Evolutionary conservation across 768 basidiomycete species (phyloP).

Genomic region (Amanita rubescens): DNA sequence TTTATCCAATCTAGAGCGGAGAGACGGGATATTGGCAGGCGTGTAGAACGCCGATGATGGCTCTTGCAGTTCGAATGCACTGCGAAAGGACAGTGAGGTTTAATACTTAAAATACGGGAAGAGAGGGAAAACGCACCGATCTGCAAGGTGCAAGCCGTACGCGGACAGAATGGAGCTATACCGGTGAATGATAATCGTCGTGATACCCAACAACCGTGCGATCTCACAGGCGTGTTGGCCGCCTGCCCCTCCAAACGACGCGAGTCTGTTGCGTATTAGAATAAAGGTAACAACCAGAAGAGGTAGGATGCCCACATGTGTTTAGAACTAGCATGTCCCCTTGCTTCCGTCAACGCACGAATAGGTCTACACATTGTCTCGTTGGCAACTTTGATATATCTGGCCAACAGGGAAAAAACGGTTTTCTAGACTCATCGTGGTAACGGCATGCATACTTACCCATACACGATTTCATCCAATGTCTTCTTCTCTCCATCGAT

Average conservation of each 20-base stretch:
- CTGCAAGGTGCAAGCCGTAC: conserved; percentile 89
- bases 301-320: conserved; percentile 40
- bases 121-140: conserved; percentile 33
- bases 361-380: conserved; percentile 97
- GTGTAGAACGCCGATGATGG: conserved; percentile 80
- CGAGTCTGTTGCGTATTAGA: conserved; percentile 42
- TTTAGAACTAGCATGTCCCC: conserved; percentile 74
- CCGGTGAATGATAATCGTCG: conserved; percentile 80
- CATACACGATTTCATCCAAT: conserved; percentile 85
- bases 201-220: conserved; percentile 78
- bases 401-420: conserved; percentile 16
- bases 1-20: conserved; percentile 63
- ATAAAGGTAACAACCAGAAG: not conserved
- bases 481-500: conserved; percentile 36
- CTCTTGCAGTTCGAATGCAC: conserved; percentile 84
- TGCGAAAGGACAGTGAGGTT: conserved; percentile 18
- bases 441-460: conserved; percentile 44
- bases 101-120: not conserved
- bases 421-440: not conserved
- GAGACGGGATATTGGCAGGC: conserved; percentile 40
- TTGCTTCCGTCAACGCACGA: conserved; percentile 82
- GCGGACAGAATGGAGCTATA: conserved; percentile 92
- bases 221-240: conserved; percentile 95
- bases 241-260: conserved; percentile 85
- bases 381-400: conserved; percentile 94